phyloP scores from a whole-genome alignment of 179 eudicot species.

The Pouteria campechiana region DNA sequence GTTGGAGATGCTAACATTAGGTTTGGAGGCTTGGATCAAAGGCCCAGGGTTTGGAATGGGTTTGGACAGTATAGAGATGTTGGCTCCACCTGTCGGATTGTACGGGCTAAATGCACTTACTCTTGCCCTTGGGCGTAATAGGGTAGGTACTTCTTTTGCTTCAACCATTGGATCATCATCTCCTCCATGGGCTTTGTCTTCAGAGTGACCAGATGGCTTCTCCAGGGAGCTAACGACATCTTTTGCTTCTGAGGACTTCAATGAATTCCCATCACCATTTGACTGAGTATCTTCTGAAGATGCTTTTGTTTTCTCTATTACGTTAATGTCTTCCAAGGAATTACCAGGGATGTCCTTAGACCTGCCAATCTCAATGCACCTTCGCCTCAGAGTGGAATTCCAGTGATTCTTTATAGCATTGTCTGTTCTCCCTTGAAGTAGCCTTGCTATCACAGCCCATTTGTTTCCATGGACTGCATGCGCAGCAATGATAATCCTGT shows the following conservation, averaged over 20 bases:
- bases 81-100: conserved; percentile 20
- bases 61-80: conserved; percentile 10
- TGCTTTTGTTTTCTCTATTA: conserved; percentile 29
- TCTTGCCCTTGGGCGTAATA: conserved; percentile 47
- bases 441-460: conserved; percentile 79
- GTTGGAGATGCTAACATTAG: conserved; percentile 31
- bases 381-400: conserved; percentile 78
- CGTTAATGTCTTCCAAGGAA: conserved; percentile 22
- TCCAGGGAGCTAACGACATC: conserved; percentile 13
- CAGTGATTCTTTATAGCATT: conserved; percentile 89
- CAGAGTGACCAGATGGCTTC: conserved; percentile 8
- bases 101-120: conserved; percentile 58
- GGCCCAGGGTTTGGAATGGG: conserved; percentile 39
- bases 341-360: conserved; percentile 11
- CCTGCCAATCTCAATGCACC: conserved; percentile 6
- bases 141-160: conserved; percentile 13
- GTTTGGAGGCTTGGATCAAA: conserved; percentile 33
- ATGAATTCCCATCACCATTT: conserved; percentile 28
- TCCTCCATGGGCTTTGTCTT: conserved; percentile 4
- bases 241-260: conserved; percentile 22
- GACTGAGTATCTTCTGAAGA: conserved; percentile 61
- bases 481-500: conserved; percentile 46
- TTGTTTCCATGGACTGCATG: conserved; percentile 75
- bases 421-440: conserved; percentile 80
- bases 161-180: conserved; percentile 9